Evolutionary conservation across 225 moss, liverwort and hornwort genomes (phyloP).

Genomic region (Anthoceros angustus): DNA sequence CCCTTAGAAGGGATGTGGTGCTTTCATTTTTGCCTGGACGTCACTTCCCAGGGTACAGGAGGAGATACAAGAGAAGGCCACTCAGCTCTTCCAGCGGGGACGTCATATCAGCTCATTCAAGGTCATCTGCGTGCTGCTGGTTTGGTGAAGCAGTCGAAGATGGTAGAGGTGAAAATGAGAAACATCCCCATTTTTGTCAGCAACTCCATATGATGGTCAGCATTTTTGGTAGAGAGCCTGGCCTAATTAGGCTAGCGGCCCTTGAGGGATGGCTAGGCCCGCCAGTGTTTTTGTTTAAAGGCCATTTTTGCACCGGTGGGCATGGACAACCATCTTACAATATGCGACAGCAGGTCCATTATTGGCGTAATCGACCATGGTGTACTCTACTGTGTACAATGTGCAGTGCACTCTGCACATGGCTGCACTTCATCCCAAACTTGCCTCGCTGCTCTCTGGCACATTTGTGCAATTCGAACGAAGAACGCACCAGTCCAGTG

Average conservation of each 20-base stretch:
- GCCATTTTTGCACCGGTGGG: slow-evolving; percentile 5
- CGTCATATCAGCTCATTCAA: not conserved
- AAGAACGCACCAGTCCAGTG: too few relatives aligned
- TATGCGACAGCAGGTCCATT: too few relatives aligned
- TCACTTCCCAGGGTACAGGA: not conserved
- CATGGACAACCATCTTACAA: not conserved
- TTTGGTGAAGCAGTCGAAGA: not conserved
- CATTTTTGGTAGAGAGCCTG: not conserved
- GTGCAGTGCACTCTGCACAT: too few relatives aligned
- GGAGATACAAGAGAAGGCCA: not conserved
- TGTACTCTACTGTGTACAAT: too few relatives aligned
- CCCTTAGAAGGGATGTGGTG: not conserved
- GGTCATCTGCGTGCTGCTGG: not conserved
- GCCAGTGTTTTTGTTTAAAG: slow-evolving; percentile 5
- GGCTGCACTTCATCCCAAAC: too few relatives aligned
- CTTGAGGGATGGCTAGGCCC: not conserved
- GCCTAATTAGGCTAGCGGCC: not conserved
- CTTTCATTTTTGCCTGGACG: not conserved
- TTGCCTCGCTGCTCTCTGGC: too few relatives aligned
- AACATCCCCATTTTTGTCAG: not conserved
- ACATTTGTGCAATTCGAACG: too few relatives aligned
- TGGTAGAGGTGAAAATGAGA: not conserved
- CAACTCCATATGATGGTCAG: too few relatives aligned
- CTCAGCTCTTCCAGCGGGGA: not conserved
- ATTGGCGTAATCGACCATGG: too few relatives aligned